Percentiles rank a stretch among this genome's conserved stretches.
phyloP scores from a whole-genome alignment of 345 rosid genomes.

The Odontarrhena argentea region DNA sequence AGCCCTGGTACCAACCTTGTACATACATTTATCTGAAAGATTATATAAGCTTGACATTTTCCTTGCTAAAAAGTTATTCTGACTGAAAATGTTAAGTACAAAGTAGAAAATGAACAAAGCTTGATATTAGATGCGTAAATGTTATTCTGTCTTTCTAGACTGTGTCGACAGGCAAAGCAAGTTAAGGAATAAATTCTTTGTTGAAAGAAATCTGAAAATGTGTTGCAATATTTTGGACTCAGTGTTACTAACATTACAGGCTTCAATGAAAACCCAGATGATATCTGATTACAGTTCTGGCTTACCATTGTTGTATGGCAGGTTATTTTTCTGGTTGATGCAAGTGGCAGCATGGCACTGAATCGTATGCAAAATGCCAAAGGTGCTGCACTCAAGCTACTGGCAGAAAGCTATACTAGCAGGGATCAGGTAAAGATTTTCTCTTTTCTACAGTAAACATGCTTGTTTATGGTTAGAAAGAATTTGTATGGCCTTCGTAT shows the following conservation, averaged over 20 bases:
- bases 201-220: constrained; percentile 3
- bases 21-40: constrained; percentile 12
- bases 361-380: constrained; percentile 98
- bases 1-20: constrained; percentile 70
- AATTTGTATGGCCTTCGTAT: neutral
- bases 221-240: neutral
- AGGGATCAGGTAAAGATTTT: constrained; percentile 79
- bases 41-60: constrained; percentile 2
- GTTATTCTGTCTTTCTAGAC: neutral
- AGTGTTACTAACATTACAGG: neutral
- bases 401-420: constrained; percentile 98
- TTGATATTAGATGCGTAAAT: neutral
- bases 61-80: neutral
- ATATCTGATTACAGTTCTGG: constrained; percentile 10
- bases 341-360: constrained; percentile 99
- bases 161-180: neutral
- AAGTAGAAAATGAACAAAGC: neutral
- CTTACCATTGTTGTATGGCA: constrained; percentile 45
- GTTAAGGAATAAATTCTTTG: neutral
- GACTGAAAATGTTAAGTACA: constrained; percentile 5
- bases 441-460: constrained; percentile 4
- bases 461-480: constrained; percentile 1
- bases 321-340: constrained; percentile 96
- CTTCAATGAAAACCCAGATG: neutral
- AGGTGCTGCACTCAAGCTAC: constrained; percentile 92